A percentile compares a stretch with the other conserved stretches of the same genome.
Conservation (phyloP, 768 basidiomycete genomes). For the Russula sp. region DNA sequence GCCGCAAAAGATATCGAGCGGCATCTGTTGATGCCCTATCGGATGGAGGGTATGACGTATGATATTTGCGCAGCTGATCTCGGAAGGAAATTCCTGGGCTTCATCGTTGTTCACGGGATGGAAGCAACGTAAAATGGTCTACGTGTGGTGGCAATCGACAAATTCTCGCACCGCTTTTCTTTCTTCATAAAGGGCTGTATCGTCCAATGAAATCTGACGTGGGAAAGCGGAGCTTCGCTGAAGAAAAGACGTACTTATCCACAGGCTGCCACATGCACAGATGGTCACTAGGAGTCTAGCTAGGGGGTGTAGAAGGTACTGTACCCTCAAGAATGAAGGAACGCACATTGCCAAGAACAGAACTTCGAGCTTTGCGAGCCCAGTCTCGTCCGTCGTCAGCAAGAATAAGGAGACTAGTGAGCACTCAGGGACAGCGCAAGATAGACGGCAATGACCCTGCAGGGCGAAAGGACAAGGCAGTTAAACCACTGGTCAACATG, state of each 20-base stretch:
- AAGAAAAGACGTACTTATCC: too few relatives aligned
- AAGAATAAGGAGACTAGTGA: not conserved
- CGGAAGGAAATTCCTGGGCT: not conserved
- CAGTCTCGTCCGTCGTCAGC: not conserved
- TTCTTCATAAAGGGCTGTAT: not conserved
- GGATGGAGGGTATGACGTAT: not conserved
- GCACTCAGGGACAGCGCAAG: not conserved
- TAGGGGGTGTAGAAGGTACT: not conserved
- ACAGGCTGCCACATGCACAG: too few relatives aligned
- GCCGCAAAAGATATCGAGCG: too few relatives aligned
- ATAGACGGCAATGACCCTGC: not conserved
- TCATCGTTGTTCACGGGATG: not conserved
- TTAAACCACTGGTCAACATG: not conserved
- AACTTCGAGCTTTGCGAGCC: not conserved
- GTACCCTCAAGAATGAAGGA: too few relatives aligned
- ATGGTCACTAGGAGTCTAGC: too few relatives aligned
- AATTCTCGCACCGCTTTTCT: not conserved
- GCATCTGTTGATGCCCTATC: too few relatives aligned
- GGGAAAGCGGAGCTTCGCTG: not conserved
- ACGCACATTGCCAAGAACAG: not conserved
- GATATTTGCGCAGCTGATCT: not conserved
- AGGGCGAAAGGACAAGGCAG: not conserved
- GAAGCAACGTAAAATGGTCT: not conserved
- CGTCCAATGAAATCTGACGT: not conserved
- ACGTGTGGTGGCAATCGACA: not conserved